Base-by-base conservation (phyloP, 768 basidiomycete species). In the Tricholomella constricta region DNA sequence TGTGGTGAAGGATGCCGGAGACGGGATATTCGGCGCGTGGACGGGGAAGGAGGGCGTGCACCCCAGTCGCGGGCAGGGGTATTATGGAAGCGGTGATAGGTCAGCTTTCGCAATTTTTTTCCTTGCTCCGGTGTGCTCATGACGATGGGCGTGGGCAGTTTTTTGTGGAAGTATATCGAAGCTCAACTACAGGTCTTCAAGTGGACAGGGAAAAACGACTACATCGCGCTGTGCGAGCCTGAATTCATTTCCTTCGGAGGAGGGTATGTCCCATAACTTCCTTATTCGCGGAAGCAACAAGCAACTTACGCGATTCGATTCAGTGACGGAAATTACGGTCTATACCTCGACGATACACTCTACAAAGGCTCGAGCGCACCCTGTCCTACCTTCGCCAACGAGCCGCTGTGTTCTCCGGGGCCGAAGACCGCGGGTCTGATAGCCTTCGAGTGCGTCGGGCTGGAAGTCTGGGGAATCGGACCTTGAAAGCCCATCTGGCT, bases 61-160 rank as follows among this genome's bases (percentile, higher is more conserved):
- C 51, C 61, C 75, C 36, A 83, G 81, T 41, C 81, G 79, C 48
- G 82, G 83, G 6, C 78, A 80, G 35, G 78, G 74, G 3, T 96
- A 94, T 69, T 93, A 86, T 62, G 96, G 96, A 0, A 86, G 86
- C 49, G 95, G 95, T 6, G 94, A 95, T 60, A 91, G 91, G 90
- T 80, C 49, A 57, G 76, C 74, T n/a, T 19, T 47, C n/a, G 31
- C 35, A 38, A 26, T 38, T 29, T 42, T 22, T 7, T 48, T 49
- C 25, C n/a, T 22, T 12, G 29, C 20, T 20, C n/a, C 10, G 6
- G 19, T 34, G 15, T 11, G 48, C 9, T 14, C 20, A 44, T 43
- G 22, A 26, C 7, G 36, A 6, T n/a, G 6, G 36, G 36, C 6
- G 3, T 52, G 42, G 38, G 1, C 31, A 92, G 91, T 22, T 95